phyloP scores from a whole-genome alignment of 352 stramenopile genomes.

The Phytophthora brassicae region DNA sequence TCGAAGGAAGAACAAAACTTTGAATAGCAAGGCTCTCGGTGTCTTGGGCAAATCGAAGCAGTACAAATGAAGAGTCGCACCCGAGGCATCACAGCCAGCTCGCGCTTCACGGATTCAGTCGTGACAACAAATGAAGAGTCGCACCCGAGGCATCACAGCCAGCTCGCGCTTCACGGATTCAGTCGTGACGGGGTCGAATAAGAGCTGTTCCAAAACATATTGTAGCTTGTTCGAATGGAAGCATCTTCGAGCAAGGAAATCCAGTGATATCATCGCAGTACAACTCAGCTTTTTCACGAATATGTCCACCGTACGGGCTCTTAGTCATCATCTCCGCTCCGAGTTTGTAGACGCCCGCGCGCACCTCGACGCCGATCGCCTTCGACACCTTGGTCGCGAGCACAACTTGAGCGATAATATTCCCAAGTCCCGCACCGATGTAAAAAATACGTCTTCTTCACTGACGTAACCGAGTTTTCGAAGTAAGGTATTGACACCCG shows the following conservation, averaged over 20 bases:
- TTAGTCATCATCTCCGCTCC: too few species aligned
- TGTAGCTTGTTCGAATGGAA: neutral
- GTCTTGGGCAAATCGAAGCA: too few species aligned
- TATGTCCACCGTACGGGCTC: too few species aligned
- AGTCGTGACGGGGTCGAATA: constrained; percentile 1
- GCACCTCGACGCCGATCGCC: neutral
- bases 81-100: too few species aligned
- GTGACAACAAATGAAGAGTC: too few species aligned
- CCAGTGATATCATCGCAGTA: neutral
- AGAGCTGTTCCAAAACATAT: constrained; percentile 1
- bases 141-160: too few species aligned
- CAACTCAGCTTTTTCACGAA: too few species aligned
- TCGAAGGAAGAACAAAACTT: neutral
- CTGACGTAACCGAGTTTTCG: neutral
- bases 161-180: too few species aligned
- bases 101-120: too few species aligned
- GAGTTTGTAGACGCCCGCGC: neutral
- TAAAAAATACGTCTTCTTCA: neutral
- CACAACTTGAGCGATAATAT: neutral
- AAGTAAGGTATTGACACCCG: neutral
- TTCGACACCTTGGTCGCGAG: neutral
- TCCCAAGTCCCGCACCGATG: neutral
- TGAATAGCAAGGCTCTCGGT: neutral
- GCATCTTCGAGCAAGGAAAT: neutral
- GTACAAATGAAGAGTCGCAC: too few species aligned